Evolutionary conservation across 306 rosid genomes (phyloP), one percentile per base, ranked within the genome.

Genomic region (Delonix regia): DNA sequence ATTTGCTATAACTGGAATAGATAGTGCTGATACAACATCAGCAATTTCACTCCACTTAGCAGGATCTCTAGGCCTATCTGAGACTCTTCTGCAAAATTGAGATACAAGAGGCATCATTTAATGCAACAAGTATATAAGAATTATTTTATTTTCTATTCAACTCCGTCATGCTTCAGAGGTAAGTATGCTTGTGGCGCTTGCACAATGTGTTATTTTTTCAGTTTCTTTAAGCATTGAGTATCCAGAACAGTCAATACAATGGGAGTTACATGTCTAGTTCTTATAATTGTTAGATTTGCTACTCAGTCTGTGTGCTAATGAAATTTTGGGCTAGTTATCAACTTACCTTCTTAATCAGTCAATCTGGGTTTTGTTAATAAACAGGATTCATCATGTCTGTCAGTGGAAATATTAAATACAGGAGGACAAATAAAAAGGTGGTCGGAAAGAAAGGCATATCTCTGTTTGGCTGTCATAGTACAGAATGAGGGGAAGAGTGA

Each of bases 21-120:
- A 89, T 77, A 92, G 62, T 59, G 98, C 91, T 74, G 96, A 87
- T 25, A 86, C 98, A 52, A 94, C 88, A 87, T 94, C 94, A 51
- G 96, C 91, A 74, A 94, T 92, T 87, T 90, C 98, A 64, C 70
- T 87, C 98, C 98, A 94, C 75, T 92, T 92, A 39, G 98, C 98
- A 75, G 94, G 97, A 94, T 94, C 97, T 78, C 94, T 88, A 0
- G 98, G 98, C 77, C 98, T 89, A 87, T 94, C 98, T 36, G 86
- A 75, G 68, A 94, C 90, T 81, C 77, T 87, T 76, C 97, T 94
- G 95, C 81, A 79, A 75, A 73, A 77, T 82, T 39, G 74, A 81
- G 61, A 81, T 6, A 79, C 53, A 79, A 25, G 38, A 83, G 18
- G 71, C 74, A 61, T 22, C n/a, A 71, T 19, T 56, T 47, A 45